Conservation (phyloP, 805 yeast species). For the Yamadazyma olivae region DNA sequence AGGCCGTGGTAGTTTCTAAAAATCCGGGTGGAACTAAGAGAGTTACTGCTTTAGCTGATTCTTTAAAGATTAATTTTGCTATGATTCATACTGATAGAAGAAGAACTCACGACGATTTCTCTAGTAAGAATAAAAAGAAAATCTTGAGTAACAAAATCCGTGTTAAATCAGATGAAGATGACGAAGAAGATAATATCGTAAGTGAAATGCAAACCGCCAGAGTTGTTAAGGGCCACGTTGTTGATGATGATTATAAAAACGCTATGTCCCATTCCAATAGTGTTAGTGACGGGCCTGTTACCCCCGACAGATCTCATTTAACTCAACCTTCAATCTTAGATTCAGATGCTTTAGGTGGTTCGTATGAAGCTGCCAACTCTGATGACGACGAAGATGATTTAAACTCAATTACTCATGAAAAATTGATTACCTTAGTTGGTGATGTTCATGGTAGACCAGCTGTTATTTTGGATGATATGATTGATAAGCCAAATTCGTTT, state of each 20-base stretch:
- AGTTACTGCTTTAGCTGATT: constrained; percentile 97
- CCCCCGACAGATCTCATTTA: constrained; percentile 55
- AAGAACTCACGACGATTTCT: constrained; percentile 68
- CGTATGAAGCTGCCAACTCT: constrained; percentile 68
- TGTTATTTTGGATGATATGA: constrained; percentile 93
- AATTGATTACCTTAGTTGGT: constrained; percentile 93
- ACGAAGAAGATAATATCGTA: constrained; percentile 63
- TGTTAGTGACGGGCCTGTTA: not conserved
- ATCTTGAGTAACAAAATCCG: constrained; percentile 23
- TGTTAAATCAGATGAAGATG: constrained; percentile 37
- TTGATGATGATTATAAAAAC: constrained; percentile 66
- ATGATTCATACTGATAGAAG: constrained; percentile 99
- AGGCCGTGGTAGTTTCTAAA: constrained; percentile 96
- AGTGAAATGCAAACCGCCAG: constrained; percentile 92
- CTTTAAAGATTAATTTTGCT: constrained; percentile 92
- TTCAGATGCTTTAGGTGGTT: constrained; percentile 71
- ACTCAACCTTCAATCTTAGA: constrained; percentile 82
- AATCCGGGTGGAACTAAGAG: constrained; percentile 99
- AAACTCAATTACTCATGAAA: constrained; percentile 60
- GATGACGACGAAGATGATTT: constrained; percentile 91
- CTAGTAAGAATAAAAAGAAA: constrained; percentile 40
- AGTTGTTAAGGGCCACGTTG: constrained; percentile 95
- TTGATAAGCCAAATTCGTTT: constrained; percentile 90
- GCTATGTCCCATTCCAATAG: constrained; percentile 13
- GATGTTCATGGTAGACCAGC: constrained; percentile 92